These are phyloP conservation scores for Alternaria ethzedia DNA, from an alignment of 2,329 filamentous ascomycete genomes.

Conservation along the genomic window DNA sequence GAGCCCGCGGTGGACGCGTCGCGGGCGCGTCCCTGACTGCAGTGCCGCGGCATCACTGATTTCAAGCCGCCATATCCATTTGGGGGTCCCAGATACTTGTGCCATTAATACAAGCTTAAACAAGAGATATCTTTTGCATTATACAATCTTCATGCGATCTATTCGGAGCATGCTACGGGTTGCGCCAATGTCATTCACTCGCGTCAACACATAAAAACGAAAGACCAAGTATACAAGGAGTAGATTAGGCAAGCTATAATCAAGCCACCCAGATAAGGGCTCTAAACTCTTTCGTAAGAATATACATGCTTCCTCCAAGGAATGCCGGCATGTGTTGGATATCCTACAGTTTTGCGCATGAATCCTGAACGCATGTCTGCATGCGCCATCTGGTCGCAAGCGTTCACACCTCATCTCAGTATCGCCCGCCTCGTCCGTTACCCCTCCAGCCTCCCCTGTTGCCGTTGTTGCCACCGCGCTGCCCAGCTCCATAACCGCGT, in stretches of 20 bases:
- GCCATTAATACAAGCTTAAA: background rate
- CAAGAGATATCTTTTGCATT: no score
- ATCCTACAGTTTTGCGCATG: background rate
- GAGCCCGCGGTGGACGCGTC: background rate
- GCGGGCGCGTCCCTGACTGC: background rate
- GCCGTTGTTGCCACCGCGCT: slow-evolving; percentile 19
- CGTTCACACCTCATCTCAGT: slow-evolving; percentile 1
- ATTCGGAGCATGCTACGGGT: background rate
- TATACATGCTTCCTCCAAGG: background rate
- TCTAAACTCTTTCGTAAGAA: background rate
- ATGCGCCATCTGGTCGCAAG: background rate
- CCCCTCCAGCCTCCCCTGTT: slow-evolving; percentile 25
- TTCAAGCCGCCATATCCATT: background rate
- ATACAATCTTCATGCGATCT: no score
- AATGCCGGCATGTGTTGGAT: background rate
- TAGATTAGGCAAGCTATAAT: background rate
- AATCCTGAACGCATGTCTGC: background rate
- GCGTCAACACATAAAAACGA: background rate
- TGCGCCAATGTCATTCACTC: background rate
- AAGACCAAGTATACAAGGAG: background rate
- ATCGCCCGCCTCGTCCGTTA: slow-evolving; percentile 22
- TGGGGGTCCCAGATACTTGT: background rate
- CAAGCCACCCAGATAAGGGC: background rate
- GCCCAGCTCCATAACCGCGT: slow-evolving; percentile 16
- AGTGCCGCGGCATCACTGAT: background rate